Conservation (phyloP, 1,284 basidiomycete species). For the Cryptococcus sp. region DNA sequence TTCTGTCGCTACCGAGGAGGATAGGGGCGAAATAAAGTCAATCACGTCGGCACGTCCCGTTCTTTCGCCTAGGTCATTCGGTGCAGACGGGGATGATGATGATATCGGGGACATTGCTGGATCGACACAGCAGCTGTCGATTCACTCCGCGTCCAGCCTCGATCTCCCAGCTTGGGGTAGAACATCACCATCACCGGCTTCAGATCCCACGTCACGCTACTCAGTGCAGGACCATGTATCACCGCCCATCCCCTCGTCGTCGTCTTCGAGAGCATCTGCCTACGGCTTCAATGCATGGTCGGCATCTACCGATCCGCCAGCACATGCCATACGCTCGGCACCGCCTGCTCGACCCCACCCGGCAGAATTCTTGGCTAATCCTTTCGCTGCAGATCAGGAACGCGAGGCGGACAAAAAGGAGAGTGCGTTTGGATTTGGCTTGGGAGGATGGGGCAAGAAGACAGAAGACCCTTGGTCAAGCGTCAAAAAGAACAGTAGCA, state of each 20-base stretch:
- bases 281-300: constrained; percentile 40
- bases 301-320: constrained; percentile 1
- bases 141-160: constrained; percentile 1
- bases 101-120: constrained; percentile 24
- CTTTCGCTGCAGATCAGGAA: constrained; percentile 15
- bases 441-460: constrained; percentile 12
- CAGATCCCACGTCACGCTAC: constrained; percentile 2
- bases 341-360: constrained; percentile 45
- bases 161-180: constrained; percentile 26
- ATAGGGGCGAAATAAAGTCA: neutral
- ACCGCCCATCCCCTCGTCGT: neutral
- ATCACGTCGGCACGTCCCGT: neutral
- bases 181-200: constrained; percentile 3
- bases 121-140: constrained; percentile 11
- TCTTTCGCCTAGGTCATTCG: neutral
- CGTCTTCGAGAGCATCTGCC: constrained; percentile 5
- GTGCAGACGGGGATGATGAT: constrained; percentile 14
- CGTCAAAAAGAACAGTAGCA: constrained; percentile 2
- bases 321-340: constrained; percentile 16
- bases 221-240: too few relatives aligned
- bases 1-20: neutral
- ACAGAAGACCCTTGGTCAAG: constrained; percentile 3
- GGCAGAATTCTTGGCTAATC: constrained; percentile 32
- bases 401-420: neutral
- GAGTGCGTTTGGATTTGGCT: neutral